Conservation (phyloP, 2,329 filamentous ascomycete species). For the Hymenoscyphus fraxineus region DNA sequence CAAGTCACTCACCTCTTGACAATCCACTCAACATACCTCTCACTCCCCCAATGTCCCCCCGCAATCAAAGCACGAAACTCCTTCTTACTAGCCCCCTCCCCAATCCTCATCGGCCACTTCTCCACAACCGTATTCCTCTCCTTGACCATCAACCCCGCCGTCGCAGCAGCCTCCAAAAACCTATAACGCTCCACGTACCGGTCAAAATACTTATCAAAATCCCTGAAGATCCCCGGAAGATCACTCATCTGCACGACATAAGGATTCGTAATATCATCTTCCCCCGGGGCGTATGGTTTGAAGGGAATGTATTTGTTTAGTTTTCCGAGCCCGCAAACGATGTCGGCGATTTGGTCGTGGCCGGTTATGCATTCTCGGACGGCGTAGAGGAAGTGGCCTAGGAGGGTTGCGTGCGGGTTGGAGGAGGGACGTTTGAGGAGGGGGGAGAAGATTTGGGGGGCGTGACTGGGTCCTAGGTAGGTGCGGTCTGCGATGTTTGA, state of each 20-base stretch:
- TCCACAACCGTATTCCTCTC: conserved; percentile 11
- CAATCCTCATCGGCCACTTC: conserved; percentile 17
- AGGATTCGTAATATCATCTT: background rate
- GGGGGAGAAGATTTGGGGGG: background rate
- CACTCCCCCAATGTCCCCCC: background rate
- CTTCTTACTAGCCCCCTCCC: background rate
- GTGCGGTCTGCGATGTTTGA: background rate
- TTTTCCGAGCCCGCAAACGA: background rate
- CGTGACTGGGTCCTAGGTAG: background rate
- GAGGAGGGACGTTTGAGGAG: background rate
- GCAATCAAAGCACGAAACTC: conserved; percentile 2
- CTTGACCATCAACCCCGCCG: conserved; percentile 11
- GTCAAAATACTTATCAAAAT: background rate
- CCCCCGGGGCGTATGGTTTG: background rate
- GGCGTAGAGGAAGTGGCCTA: background rate
- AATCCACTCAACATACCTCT: conserved; percentile 10
- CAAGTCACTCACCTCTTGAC: background rate
- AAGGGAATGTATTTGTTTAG: background rate
- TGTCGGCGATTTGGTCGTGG: background rate
- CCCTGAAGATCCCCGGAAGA: background rate
- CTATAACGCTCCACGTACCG: background rate
- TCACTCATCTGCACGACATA: background rate
- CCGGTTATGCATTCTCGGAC: background rate
- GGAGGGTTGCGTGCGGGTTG: background rate
- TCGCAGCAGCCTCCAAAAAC: background rate